Evolutionary conservation across 345 rosid genomes (phyloP), one percentile per base, ranked within the genome.

Genomic region (Sisymbrium irio): DNA sequence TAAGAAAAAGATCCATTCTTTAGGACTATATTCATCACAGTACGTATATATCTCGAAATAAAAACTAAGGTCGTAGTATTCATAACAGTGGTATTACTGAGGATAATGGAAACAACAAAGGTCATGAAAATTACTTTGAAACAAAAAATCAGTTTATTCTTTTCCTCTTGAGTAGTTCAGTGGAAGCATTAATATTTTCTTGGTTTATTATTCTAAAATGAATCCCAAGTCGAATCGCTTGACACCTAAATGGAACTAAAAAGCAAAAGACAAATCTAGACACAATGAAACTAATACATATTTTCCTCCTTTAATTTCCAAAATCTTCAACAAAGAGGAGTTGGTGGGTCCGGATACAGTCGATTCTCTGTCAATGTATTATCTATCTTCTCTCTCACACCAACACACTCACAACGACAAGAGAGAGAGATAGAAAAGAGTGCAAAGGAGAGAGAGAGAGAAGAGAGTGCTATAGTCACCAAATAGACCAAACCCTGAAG

Each of bases 191-290:
- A 5, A 49, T 49, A 9, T 19, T 1, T 6, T 27, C 25, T 32
- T 56, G n/a, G n/a, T n/a, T n/a, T n/a, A n/a, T 28, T 58, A 5
- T 35, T 17, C 4, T 47, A 67, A 30, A 70, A 35, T 33, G 1
- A 64, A 50, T 39, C 45, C 19, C 33, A 41, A 41, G 1, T 67
- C 40, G 65, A 62, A 62, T 76, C 70, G 69, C 65, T 69, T 67
- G 40, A 67, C 47, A 51, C 73, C 61, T 62, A 69, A 15, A 44
- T 35, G 25, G 35, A 76, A 63, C 75, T 55, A 56, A 76, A 77
- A 76, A 76, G 79, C 71, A 70, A 77, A 77, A 70, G 76, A 49
- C 60, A 70, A 76, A 70, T 64, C 75, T 76, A 76, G 37, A 61
- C 30, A 17, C 15, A 50, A 19, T 7, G 15, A 66, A 57, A 65